These are phyloP conservation scores for Colletotrichum sublineola DNA, from an alignment of 2,329 filamentous ascomycete genomes.

Conservation along the genomic window DNA sequence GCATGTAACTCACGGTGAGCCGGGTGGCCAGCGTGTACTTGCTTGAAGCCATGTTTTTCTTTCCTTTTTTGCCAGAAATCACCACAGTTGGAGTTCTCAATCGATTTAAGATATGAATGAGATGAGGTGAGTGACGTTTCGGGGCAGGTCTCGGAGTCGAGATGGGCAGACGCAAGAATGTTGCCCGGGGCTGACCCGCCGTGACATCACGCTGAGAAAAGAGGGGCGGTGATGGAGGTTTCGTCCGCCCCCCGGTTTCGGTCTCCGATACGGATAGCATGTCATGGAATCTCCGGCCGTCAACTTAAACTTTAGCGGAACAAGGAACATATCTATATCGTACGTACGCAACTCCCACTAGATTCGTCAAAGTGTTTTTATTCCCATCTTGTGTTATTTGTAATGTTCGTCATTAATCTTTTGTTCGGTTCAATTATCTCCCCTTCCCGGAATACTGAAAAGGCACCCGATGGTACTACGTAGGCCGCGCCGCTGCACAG, in stretches of 20 bases:
- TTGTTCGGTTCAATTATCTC: not conserved
- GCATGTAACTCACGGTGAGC: conserved; percentile 29
- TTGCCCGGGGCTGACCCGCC: conserved; percentile 35
- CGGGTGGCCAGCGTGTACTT: conserved; percentile 35
- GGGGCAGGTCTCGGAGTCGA: conserved; percentile 14
- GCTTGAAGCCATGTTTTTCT: conserved; percentile 18
- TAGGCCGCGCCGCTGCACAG: not conserved
- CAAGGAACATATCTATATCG: not conserved
- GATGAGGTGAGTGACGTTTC: not conserved
- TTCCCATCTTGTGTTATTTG: too few relatives aligned
- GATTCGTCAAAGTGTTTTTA: not conserved
- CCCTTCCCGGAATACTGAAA: not conserved
- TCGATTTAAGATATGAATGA: not conserved
- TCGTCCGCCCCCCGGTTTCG: conserved; percentile 32
- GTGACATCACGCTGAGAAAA: conserved; percentile 40
- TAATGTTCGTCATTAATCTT: not conserved
- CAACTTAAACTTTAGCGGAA: not conserved
- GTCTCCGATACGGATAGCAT: conserved; percentile 23
- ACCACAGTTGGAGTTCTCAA: not conserved
- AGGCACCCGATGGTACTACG: not conserved
- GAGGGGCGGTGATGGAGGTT: conserved; percentile 32
- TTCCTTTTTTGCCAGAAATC: too few relatives aligned
- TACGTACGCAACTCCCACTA: not conserved
- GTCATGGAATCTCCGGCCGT: conserved; percentile 22
- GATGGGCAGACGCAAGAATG: not conserved